These are phyloP conservation scores for Penicillium concentricum DNA, from an alignment of 2,329 filamentous ascomycete species.

Conservation along the genomic window DNA sequence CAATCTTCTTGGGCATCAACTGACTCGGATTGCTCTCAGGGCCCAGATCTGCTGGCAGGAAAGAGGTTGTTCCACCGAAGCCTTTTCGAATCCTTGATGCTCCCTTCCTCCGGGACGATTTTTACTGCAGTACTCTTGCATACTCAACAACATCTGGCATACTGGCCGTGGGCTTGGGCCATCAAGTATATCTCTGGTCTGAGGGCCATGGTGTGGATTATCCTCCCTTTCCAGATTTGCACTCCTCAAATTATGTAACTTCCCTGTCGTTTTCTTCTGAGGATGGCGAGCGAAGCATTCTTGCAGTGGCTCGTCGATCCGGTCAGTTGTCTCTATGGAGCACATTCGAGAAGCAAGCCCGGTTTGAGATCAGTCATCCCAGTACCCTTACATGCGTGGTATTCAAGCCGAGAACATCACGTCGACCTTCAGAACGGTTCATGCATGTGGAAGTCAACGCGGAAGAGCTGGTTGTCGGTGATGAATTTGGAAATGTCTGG, in stretches of 20 bases:
- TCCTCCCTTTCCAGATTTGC: conserved; percentile 55
- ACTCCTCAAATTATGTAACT: conserved; percentile 62
- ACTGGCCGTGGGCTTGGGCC: conserved; percentile 79
- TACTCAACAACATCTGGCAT: conserved; percentile 74
- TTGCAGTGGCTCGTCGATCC: conserved; percentile 80
- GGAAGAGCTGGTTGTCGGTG: conserved; percentile 84
- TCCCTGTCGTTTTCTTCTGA: conserved; percentile 87
- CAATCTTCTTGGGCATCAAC: conserved; percentile 4
- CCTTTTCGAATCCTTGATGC: conserved; percentile 90
- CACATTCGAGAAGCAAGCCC: conserved; percentile 61
- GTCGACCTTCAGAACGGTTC: conserved; percentile 49
- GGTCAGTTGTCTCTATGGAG: conserved; percentile 77
- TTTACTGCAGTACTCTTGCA: conserved; percentile 87
- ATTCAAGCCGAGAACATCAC: conserved; percentile 67
- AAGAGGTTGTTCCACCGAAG: conserved; percentile 61
- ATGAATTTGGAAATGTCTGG: conserved; percentile 78
- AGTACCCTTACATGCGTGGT: conserved; percentile 74
- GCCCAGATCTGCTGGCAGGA: conserved; percentile 16
- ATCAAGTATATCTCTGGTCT: conserved; percentile 84
- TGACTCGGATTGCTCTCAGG: conserved; percentile 26
- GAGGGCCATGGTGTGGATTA: conserved; percentile 67
- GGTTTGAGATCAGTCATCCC: conserved; percentile 73
- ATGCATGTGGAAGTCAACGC: conserved; percentile 58
- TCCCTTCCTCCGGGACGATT: conserved; percentile 86
- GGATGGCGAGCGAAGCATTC: conserved; percentile 71